Evolutionary conservation across 371 early-diverging fungal species (phyloP), one percentile per base, ranked within the genome.

Genomic region (Apophysomyces sp.): DNA sequence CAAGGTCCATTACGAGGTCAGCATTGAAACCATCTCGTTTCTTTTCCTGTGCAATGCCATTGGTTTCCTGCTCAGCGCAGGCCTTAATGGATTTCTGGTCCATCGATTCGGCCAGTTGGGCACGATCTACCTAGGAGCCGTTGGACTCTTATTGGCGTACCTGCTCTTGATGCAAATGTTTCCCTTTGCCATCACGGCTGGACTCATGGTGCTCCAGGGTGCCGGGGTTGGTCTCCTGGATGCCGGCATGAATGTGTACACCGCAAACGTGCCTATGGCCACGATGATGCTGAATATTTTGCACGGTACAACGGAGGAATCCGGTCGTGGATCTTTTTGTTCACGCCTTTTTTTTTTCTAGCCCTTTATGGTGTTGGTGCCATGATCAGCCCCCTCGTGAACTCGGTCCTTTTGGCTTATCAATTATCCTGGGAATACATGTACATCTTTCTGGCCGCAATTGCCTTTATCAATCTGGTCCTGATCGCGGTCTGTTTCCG

Each of bases 201-300:
- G 41, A 24, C 31, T 66, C 32, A 71, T 74, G 71, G 36, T 64
- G 15, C 24, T 74, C 9, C 69, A 66, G 18, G 75, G 75, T 2
- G 51, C 53, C 1, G 66, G 72, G 16, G 32, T 66, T 21, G 71
- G 65, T 21, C 37, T 74, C 11, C 11, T 74, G 31, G 69, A 74
- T 49, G 75, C 72, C 13, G 75, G 62, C 26, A 62, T 66, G 57
- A 74, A 74, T 39, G 75, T 74, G 3, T 71, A 65, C 44, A 52
- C 63, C 0, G 66, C 67, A 24, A 64, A 36, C 28, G 52, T 71
- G n/a, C 75, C 75, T 5, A 66, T 63, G 51, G 69, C 69, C 16
- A 71, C 72, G 0, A 27, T 71, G 26, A 62, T 71, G 62, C 54
- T 74, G 16, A 74, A 74, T 56, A 56, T 74, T 5, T 29, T 71